Percentiles rank a stretch among this genome's conserved stretches.
Evolutionary conservation across 2,329 filamentous ascomycete genomes (phyloP).

Genomic region (Phialocephala subalpina): DNA sequence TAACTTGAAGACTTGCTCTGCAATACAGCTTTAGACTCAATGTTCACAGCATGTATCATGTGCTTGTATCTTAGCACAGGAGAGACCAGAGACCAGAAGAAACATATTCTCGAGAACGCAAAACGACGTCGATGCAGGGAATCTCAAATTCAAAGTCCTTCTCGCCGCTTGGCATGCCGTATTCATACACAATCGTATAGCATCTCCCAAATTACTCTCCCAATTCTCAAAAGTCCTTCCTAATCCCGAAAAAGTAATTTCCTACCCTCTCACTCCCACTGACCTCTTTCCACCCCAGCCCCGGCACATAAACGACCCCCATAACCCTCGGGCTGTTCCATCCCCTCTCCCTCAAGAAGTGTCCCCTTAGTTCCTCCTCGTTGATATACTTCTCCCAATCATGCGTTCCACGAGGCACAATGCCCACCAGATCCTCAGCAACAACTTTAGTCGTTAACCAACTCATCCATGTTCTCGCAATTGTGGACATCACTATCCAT

Average conservation of each 20-base stretch:
- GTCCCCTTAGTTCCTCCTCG: constrained; percentile 73
- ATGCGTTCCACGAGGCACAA: constrained; percentile 93
- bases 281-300: constrained; percentile 88
- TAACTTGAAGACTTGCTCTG: too few species aligned
- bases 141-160: not conserved
- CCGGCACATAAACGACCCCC: constrained; percentile 91
- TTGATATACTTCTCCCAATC: constrained; percentile 98
- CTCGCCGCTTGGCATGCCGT: not conserved
- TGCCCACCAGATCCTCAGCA: constrained; percentile 85
- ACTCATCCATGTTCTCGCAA: constrained; percentile 86
- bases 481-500: constrained; percentile 92
- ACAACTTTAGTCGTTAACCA: constrained; percentile 94
- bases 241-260: constrained; percentile 95
- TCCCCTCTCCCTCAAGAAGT: constrained; percentile 58
- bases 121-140: not conserved
- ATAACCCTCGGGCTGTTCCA: constrained; percentile 71
- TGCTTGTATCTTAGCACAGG: not conserved
- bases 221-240: constrained; percentile 52
- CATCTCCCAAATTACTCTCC: not conserved
- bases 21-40: too few species aligned
- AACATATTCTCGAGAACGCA: not conserved
- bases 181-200: constrained; percentile 1
- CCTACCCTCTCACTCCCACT: constrained; percentile 83
- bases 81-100: not conserved
- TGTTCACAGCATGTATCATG: too few species aligned